Evolutionary conservation across 805 yeast genomes (phyloP).

Genomic region (Candida sakaeoensis): DNA sequence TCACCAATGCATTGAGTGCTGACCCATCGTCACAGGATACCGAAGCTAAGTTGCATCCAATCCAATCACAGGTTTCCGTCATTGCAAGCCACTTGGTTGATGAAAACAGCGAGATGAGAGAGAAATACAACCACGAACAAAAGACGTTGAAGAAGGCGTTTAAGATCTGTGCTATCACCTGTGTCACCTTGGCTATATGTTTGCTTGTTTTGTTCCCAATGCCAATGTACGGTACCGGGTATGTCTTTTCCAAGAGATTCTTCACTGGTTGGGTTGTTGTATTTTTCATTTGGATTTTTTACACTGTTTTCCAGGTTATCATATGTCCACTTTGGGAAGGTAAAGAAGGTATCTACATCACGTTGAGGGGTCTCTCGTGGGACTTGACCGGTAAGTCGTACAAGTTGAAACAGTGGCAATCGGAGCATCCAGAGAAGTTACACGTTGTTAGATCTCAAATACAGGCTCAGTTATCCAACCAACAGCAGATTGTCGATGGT

Average conservation of each 20-base stretch:
- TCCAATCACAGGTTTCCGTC: slow-evolving; percentile 35
- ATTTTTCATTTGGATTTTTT: slow-evolving; percentile 76
- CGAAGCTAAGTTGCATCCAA: slow-evolving; percentile 28
- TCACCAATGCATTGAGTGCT: slow-evolving; percentile 36
- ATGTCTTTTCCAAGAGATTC: slow-evolving; percentile 69
- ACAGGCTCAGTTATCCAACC: slow-evolving; percentile 26
- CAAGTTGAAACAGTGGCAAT: slow-evolving; percentile 76
- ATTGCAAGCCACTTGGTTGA: slow-evolving; percentile 38
- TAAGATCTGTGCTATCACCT: slow-evolving; percentile 56
- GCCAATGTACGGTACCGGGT: slow-evolving; percentile 86
- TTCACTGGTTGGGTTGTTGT: slow-evolving; percentile 90
- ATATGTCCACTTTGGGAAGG: slow-evolving; percentile 75
- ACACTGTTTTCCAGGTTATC: slow-evolving; percentile 58
- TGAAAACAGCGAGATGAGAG: slow-evolving; percentile 18
- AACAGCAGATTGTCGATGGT: slow-evolving; percentile 23
- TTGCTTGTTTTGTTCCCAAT: slow-evolving; percentile 82
- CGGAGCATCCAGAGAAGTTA: slow-evolving; percentile 64
- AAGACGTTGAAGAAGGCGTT: slow-evolving; percentile 52
- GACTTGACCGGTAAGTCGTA: slow-evolving; percentile 71
- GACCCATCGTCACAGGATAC: slow-evolving; percentile 11
- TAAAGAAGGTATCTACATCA: slow-evolving; percentile 57
- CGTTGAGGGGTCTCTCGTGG: slow-evolving; percentile 81
- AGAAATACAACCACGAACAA: slow-evolving; percentile 44
- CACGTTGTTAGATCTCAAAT: slow-evolving; percentile 73
- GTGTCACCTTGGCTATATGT: slow-evolving; percentile 57